Percentiles rank a stretch among this genome's conserved stretches.
These are phyloP conservation scores for Zymoseptoria ardabiliae DNA, from an alignment of 2,329 filamentous ascomycete genomes.

Conservation along the genomic window DNA sequence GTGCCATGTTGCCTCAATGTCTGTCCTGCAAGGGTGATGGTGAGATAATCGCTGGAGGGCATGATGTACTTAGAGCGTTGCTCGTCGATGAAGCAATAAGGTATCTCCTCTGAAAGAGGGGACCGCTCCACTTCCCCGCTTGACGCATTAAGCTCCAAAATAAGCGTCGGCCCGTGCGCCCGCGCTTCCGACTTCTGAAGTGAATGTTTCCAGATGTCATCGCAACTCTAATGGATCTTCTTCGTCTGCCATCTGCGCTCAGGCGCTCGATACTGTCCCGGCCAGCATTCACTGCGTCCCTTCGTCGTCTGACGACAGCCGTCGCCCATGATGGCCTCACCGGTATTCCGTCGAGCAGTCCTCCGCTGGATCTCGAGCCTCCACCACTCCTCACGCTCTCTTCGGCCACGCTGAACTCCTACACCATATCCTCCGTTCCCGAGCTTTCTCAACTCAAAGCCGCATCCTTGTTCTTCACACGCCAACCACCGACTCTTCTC, in stretches of 20 bases:
- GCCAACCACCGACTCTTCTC: slow-evolving; percentile 47
- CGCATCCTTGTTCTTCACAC: slow-evolving; percentile 40
- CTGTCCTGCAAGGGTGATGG: not conserved
- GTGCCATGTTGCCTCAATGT: slow-evolving; percentile 2
- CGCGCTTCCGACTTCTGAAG: not conserved
- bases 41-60: not conserved
- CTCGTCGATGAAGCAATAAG: not conserved
- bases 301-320: slow-evolving; percentile 1
- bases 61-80: not conserved
- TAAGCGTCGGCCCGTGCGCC: not conserved
- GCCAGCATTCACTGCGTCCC: not conserved
- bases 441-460: slow-evolving; percentile 32
- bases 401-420: slow-evolving; percentile 27
- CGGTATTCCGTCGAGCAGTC: not conserved
- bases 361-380: not conserved
- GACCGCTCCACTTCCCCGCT: not conserved
- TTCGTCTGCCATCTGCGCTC: slow-evolving; percentile 21
- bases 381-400: slow-evolving; percentile 23
- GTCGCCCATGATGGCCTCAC: slow-evolving; percentile 2
- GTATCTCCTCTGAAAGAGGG: not conserved
- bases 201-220: not conserved
- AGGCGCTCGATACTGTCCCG: slow-evolving; percentile 12
- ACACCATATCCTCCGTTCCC: slow-evolving; percentile 27
- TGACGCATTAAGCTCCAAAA: not conserved
- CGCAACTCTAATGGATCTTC: slow-evolving; percentile 18